These are phyloP conservation scores for Juglanconis juglandina DNA, from an alignment of 2,329 filamentous ascomycete genomes.

Conservation along the genomic window DNA sequence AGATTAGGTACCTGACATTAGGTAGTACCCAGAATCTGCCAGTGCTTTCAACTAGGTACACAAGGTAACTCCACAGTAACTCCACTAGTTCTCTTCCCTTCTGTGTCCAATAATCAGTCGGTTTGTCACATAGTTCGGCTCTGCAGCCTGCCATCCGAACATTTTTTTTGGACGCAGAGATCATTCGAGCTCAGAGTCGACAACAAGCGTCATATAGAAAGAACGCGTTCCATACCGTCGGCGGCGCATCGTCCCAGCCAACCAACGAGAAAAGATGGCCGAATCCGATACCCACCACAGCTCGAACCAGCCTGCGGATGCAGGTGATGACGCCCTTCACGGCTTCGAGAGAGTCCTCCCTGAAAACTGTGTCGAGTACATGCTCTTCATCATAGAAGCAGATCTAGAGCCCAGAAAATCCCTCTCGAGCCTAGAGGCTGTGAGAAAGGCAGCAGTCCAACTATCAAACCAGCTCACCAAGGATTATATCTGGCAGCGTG, in stretches of 20 bases:
- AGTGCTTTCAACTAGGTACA: too few relatives aligned
- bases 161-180: too few relatives aligned
- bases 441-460: conserved; percentile 66
- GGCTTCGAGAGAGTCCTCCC: conserved; percentile 49
- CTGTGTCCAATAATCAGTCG: too few relatives aligned
- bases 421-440: conserved; percentile 64
- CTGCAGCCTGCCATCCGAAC: too few relatives aligned
- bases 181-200: too few relatives aligned
- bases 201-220: too few relatives aligned
- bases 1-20: too few relatives aligned
- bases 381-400: conserved; percentile 67
- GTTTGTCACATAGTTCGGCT: too few relatives aligned
- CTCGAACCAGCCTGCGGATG: background rate
- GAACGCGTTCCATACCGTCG: background rate
- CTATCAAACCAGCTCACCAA: conserved; percentile 64
- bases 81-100: too few relatives aligned
- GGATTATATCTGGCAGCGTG: conserved; percentile 94
- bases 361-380: conserved; percentile 84
- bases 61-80: too few relatives aligned
- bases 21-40: too few relatives aligned
- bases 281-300: background rate
- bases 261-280: background rate
- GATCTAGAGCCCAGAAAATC: conserved; percentile 53
- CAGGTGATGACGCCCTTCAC: conserved; percentile 19
- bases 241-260: background rate